A percentile compares a stretch with the other conserved stretches of the same genome.
phyloP scores from a whole-genome alignment of 257 asterid genomes.

The Solanum acaule region DNA sequence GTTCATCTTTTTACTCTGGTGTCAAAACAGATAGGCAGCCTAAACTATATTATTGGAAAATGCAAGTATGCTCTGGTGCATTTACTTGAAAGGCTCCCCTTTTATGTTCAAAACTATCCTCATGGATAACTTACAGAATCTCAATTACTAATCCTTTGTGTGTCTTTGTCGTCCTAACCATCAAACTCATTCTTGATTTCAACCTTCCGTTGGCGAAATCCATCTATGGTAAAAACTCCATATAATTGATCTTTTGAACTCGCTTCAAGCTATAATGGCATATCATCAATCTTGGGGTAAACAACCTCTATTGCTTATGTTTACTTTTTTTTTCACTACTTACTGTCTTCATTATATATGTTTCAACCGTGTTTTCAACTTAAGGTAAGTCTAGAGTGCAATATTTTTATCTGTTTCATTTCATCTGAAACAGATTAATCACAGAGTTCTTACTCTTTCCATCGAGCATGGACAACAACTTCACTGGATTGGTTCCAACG shows the following conservation, averaged over 20 bases:
- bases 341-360: neutral
- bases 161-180: neutral
- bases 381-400: neutral
- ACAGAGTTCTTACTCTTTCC: neutral
- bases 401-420: neutral
- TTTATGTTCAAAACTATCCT: neutral
- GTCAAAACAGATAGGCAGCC: neutral
- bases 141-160: neutral
- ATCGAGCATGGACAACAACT: conserved; percentile 27
- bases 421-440: neutral
- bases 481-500: conserved; percentile 17
- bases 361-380: neutral
- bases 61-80: neutral
- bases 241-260: too few species aligned
- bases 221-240: too few species aligned
- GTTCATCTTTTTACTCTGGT: neutral
- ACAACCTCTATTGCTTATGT: neutral
- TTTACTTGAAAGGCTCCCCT: neutral
- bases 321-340: neutral
- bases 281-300: neutral
- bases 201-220: too few species aligned
- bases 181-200: too few species aligned
- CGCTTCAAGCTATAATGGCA: too few species aligned
- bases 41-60: neutral
- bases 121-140: neutral